Conservation (phyloP, 139 green algal species). For the Mesotaenium endlicherianum region DNA sequence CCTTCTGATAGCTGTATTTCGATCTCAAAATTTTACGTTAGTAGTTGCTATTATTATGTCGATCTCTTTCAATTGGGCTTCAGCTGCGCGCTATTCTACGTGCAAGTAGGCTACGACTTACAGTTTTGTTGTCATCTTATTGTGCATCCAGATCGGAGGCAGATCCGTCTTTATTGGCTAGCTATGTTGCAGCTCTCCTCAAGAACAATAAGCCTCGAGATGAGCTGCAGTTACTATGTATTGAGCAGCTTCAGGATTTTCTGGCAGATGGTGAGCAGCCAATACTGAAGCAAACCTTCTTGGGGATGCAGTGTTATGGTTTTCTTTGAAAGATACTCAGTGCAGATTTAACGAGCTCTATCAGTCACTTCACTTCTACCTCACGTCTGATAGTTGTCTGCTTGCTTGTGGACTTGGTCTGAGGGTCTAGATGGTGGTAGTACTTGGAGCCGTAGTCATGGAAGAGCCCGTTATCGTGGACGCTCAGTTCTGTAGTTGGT, state of each 20-base stretch:
- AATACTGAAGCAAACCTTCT: background rate
- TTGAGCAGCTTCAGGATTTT: constrained; percentile 47
- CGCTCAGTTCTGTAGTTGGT: background rate
- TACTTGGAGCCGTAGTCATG: too few species aligned
- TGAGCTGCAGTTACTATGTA: constrained; percentile 42
- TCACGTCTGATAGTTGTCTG: constrained; percentile 6
- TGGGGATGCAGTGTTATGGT: background rate
- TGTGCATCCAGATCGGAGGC: constrained; percentile 41
- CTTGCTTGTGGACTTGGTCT: constrained; percentile 13
- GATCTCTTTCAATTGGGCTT: background rate
- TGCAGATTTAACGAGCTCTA: background rate
- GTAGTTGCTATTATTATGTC: background rate
- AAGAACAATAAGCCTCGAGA: constrained; percentile 42
- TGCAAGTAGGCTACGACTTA: background rate
- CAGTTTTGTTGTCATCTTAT: background rate
- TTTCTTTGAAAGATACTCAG: constrained; percentile 16
- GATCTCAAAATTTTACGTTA: background rate
- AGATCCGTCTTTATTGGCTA: constrained; percentile 44
- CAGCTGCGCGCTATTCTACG: background rate
- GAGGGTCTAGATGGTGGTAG: too few species aligned
- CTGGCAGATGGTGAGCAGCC: constrained; percentile 27
- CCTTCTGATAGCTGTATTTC: background rate
- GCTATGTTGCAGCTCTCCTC: constrained; percentile 43
- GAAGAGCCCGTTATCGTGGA: background rate
- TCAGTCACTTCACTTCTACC: too few species aligned